Evolutionary conservation across 176 grass and related monocot species (phyloP).

Genomic region (Secale cereale): DNA sequence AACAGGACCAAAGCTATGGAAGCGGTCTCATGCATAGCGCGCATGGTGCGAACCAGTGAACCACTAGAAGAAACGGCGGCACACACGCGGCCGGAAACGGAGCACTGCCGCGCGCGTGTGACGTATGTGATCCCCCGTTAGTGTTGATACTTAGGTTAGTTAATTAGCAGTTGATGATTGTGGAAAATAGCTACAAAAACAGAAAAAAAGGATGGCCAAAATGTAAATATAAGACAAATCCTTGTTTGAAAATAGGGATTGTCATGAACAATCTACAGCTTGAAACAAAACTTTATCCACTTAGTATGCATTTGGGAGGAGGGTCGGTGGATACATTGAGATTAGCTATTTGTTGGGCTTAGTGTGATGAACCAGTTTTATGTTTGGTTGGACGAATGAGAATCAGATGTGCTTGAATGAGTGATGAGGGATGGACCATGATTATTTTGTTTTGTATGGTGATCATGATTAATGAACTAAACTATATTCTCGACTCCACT

Average conservation of each 20-base stretch:
- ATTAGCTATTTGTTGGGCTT: background rate
- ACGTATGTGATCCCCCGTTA: background rate
- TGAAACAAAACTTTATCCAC: background rate
- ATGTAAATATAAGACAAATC: background rate
- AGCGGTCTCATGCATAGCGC: too few relatives aligned
- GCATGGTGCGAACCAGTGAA: too few relatives aligned
- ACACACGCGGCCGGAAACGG: too few relatives aligned
- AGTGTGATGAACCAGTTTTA: background rate
- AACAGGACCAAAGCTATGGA: too few relatives aligned
- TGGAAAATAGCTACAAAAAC: background rate
- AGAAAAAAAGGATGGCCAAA: background rate
- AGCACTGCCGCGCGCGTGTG: too few relatives aligned
- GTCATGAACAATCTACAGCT: background rate
- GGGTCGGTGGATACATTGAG: background rate
- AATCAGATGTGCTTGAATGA: background rate
- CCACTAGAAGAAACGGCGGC: too few relatives aligned
- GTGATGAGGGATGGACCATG: background rate
- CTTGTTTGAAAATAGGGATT: background rate
- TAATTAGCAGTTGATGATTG: background rate
- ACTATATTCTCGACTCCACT: background rate
- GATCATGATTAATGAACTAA: background rate
- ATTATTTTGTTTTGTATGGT: too few relatives aligned
- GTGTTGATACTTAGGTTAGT: background rate
- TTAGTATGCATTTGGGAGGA: background rate
- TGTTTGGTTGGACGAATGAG: background rate